Conservation (phyloP, 164 flowering plant genomes). For the Vitis labrusca region DNA sequence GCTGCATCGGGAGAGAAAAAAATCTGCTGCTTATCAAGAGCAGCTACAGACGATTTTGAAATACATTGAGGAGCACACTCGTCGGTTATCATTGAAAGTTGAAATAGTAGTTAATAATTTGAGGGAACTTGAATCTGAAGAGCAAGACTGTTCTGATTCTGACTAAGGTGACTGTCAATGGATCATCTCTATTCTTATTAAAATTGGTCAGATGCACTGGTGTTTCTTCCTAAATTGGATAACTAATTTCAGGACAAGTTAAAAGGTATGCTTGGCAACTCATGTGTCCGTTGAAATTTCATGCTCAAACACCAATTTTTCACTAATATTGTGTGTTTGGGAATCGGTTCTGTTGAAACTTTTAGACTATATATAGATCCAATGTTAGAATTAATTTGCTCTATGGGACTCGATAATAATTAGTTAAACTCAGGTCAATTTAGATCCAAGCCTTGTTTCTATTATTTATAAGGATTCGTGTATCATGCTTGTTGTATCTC, state of each 20-base stretch:
- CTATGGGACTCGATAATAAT: too few relatives aligned
- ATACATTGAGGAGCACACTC: constrained; percentile 28
- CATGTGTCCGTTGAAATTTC: too few relatives aligned
- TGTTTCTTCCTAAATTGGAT: not conserved
- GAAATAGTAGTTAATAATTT: constrained; percentile 21
- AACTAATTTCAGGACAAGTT: not conserved
- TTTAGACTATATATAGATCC: too few relatives aligned
- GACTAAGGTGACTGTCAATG: not conserved
- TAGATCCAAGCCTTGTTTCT: too few relatives aligned
- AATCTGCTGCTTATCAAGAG: constrained; percentile 24
- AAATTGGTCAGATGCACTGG: not conserved
- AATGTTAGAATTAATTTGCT: too few relatives aligned
- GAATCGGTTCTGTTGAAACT: too few relatives aligned
- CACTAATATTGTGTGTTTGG: too few relatives aligned
- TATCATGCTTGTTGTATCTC: too few relatives aligned
- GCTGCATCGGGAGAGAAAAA: constrained; percentile 28
- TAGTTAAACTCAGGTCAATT: too few relatives aligned
- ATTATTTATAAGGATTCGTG: too few relatives aligned
- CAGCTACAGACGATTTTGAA: constrained; percentile 22
- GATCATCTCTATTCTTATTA: not conserved
- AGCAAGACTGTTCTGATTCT: constrained; percentile 2
- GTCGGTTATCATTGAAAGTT: constrained; percentile 23
- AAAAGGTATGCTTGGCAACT: too few relatives aligned
- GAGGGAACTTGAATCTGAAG: constrained; percentile 23
- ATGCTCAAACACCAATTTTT: too few relatives aligned